A percentile compares a stretch with the other conserved stretches of the same genome.
Conservation (phyloP, 1,284 basidiomycete genomes). For the Rhizoctonia solani region DNA sequence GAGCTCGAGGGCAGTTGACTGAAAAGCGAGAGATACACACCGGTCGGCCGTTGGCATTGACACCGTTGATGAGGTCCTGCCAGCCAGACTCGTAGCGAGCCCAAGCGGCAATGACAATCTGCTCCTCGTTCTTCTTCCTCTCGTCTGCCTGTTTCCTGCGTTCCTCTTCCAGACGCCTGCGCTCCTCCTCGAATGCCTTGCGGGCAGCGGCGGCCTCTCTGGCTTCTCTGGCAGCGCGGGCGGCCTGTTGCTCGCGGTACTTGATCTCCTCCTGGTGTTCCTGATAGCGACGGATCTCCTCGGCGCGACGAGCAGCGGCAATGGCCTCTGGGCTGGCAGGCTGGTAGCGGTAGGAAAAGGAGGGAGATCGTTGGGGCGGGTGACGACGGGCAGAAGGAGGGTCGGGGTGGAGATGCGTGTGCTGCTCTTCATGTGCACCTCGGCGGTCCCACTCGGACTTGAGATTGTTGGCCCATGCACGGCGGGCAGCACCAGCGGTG, state of each 20-base stretch:
- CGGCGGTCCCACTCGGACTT: conserved; percentile 31
- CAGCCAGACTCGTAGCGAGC: conserved; percentile 37
- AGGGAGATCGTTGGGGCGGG: neutral
- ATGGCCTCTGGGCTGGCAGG: conserved; percentile 7
- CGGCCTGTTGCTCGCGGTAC: conserved; percentile 31
- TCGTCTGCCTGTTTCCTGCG: conserved; percentile 10
- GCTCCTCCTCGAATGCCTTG: conserved; percentile 32
- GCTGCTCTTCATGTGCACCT: conserved; percentile 23
- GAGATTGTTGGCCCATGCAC: conserved; percentile 20
- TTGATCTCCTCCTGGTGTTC: conserved; percentile 33
- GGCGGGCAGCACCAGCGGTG: conserved; percentile 22
- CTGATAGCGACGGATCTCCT: conserved; percentile 26
- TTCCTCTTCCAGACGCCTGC: conserved; percentile 22
- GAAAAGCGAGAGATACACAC: neutral
- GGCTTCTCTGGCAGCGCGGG: conserved; percentile 18
- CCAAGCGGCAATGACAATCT: conserved; percentile 37
- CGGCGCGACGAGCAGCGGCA: conserved; percentile 17
- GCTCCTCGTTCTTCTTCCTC: conserved; percentile 24
- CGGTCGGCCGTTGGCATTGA: conserved; percentile 18
- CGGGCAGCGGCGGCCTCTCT: conserved; percentile 18
- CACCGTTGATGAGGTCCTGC: conserved; percentile 32
- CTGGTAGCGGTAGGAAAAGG: conserved; percentile 9
- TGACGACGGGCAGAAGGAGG: too few relatives aligned
- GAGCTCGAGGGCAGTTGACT: neutral
- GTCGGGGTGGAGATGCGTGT: neutral